Evolutionary conservation across 2,329 filamentous ascomycete genomes (phyloP), one percentile per base, ranked within the genome.

Genomic region (Sclerotinia spermophila): DNA sequence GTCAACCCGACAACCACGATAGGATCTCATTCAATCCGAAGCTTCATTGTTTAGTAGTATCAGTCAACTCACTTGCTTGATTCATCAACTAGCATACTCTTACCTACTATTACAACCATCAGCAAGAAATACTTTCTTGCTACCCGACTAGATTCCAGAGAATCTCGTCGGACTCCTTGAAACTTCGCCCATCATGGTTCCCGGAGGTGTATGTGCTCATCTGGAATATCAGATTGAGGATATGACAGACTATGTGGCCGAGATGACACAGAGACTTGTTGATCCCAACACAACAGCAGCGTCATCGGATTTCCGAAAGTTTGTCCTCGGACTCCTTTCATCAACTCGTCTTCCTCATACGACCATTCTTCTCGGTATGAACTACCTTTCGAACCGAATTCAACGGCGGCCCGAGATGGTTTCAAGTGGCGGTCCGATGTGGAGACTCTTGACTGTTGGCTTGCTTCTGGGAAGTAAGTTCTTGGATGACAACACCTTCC

Each of bases 191-290:
- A 76, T 73, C 73, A 79, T 78, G 78, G 73, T 78, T 74, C 75
- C 76, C 68, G 90, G 90, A 78, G 90, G 90, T 75, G 90, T 93
- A 60, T 90, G 90, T 72, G 89, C 89, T 73, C 88, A 91, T 79
- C 83, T 93, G 74, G 90, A 93, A 81, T 93, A 93, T 81, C 90
- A 92, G 77, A 91, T 93, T 86, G 89, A 92, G 76, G 85, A 89
- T 79, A 92, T 92, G 89, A 88, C 89, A 73, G 90, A 92, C 79
- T 93, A 92, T 81, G 90, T 92, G 79, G 88, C 89, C 76, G 88
- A 92, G 77, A 91, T 89, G 84, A 86, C 90, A 78, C 86, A 91
- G 81, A 85, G 85, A 86, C 87, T 88, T 82, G 87, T 91, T 78
- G 85, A 86, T 77, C 87, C 87, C 79, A 84, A 83, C 79, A 83